Conservation (phyloP, 352 stramenopile genomes). For the Poterioochromonas sp. region DNA sequence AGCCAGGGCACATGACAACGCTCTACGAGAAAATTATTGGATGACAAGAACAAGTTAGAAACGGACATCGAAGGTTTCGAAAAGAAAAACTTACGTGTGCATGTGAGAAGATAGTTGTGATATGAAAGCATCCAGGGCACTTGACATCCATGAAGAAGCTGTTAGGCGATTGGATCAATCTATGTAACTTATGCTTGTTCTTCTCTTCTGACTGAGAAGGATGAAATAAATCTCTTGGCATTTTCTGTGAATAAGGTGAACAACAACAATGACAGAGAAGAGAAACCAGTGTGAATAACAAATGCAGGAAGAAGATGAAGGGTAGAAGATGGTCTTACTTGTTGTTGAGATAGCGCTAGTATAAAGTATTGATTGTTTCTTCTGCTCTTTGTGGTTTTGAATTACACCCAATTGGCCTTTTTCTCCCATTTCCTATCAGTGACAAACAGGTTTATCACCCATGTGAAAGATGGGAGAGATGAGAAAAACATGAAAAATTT, state of each 20-base stretch:
- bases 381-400: too few relatives aligned
- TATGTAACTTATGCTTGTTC: constrained; percentile 98
- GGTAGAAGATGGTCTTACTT: too few relatives aligned
- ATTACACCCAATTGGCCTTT: too few relatives aligned
- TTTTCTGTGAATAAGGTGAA: constrained; percentile 42
- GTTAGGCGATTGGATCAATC: constrained; percentile 97
- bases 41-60: constrained; percentile 13
- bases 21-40: constrained; percentile 49
- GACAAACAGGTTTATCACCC: too few relatives aligned
- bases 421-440: too few relatives aligned
- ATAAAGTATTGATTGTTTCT: too few relatives aligned
- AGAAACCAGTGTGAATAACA: too few relatives aligned
- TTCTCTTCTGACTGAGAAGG: constrained; percentile 84
- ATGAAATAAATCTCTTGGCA: constrained; percentile 91
- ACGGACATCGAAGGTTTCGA: background rate
- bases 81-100: constrained; percentile 62
- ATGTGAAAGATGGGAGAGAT: too few relatives aligned
- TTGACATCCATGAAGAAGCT: constrained; percentile 96
- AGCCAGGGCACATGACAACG: constrained; percentile 87
- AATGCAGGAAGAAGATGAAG: too few relatives aligned
- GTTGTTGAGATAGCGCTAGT: too few relatives aligned
- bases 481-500: too few relatives aligned
- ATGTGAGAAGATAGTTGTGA: constrained; percentile 98
- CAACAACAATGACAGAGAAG: too few relatives aligned
- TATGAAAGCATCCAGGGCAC: constrained; percentile 99